phyloP scores from a whole-genome alignment of 2,329 filamentous ascomycete genomes.

The Paracorniculantispora psalliotae region DNA sequence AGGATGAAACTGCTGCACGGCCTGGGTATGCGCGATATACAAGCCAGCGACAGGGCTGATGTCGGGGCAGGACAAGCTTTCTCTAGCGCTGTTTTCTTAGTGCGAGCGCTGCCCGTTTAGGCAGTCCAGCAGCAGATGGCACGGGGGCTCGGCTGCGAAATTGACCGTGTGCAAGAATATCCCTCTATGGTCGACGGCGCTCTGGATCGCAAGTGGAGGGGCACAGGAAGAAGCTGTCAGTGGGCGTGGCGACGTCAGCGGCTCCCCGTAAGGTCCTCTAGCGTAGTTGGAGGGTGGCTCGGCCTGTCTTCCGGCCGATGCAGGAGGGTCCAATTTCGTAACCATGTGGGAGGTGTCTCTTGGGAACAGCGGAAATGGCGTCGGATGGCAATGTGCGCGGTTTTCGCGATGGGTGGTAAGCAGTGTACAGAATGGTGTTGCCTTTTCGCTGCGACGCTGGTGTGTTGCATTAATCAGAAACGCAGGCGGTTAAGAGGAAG shows the following conservation, averaged over 20 bases:
- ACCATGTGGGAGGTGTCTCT: not conserved
- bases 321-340: not conserved
- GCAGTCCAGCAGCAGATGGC: not conserved
- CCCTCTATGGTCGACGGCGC: not conserved
- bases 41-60: slow-evolving; percentile 2
- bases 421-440: no score
- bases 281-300: not conserved
- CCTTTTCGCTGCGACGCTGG: no score
- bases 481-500: no score
- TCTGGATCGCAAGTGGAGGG: not conserved
- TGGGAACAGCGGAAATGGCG: not conserved
- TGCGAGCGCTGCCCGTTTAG: not conserved
- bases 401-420: not conserved
- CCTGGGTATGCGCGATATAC: slow-evolving; percentile 11
- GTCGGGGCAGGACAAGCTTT: slow-evolving; percentile 8
- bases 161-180: not conserved
- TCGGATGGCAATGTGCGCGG: not conserved
- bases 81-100: not conserved
- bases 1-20: not conserved
- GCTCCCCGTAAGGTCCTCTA: not conserved
- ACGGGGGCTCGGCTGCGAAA: not conserved
- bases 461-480: no score
- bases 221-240: not conserved
- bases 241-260: not conserved
- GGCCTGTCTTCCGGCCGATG: slow-evolving; percentile 2